A percentile compares a stretch with the other conserved stretches of the same genome.
Evolutionary conservation across 768 basidiomycete genomes (phyloP).

Genomic region (Mycena leptocephala): DNA sequence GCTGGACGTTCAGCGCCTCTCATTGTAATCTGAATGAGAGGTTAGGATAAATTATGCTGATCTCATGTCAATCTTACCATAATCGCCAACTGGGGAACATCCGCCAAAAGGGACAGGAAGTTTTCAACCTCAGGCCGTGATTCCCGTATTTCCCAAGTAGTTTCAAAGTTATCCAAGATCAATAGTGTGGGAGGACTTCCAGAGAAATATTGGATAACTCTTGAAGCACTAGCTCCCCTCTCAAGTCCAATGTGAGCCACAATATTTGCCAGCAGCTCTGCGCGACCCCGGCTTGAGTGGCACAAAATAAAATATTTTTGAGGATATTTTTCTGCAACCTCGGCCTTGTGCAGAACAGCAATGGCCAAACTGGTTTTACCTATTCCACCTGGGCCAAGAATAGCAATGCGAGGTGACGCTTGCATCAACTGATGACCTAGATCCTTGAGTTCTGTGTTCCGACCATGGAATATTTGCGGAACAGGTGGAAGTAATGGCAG

Average conservation of each 20-base stretch:
- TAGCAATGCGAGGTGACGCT: not conserved
- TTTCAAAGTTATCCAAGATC: too few relatives aligned
- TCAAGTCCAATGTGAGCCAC: slow-evolving; percentile 6
- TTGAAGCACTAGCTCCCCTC: not conserved
- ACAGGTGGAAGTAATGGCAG: too few relatives aligned
- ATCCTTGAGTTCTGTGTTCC: too few relatives aligned
- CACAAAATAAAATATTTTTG: slow-evolving; percentile 5
- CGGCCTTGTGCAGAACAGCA: not conserved
- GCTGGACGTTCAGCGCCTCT: slow-evolving; percentile 15
- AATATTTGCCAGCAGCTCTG: slow-evolving; percentile 1
- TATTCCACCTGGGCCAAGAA: slow-evolving; percentile 8
- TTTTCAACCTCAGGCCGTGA: not conserved
- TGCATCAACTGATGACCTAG: too few relatives aligned
- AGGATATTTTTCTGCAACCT: not conserved
- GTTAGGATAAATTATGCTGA: not conserved
- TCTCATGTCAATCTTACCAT: not conserved
- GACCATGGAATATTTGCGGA: too few relatives aligned
- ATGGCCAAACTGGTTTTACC: slow-evolving; percentile 9
- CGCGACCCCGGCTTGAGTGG: not conserved
- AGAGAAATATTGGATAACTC: not conserved
- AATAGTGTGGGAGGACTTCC: not conserved
- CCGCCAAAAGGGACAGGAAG: not conserved
- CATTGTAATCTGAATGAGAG: slow-evolving; percentile 14
- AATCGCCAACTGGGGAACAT: not conserved
- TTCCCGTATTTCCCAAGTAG: not conserved